A percentile compares a stretch with the other conserved stretches of the same genome.
Conservation (phyloP, 73 alveolate species). For the Paramecium primaurelia region DNA sequence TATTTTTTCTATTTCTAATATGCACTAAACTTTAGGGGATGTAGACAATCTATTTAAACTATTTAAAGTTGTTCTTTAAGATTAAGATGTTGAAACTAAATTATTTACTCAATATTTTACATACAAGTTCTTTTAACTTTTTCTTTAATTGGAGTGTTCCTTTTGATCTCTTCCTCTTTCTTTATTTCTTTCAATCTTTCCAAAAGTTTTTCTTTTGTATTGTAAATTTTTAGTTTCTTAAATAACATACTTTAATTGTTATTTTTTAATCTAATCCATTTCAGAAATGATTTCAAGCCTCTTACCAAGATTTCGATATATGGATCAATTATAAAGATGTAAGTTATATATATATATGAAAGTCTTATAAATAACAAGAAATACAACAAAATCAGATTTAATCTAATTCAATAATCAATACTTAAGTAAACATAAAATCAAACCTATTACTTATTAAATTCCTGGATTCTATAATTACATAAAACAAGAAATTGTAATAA, state of each 20-base stretch:
- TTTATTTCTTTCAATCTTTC: neutral
- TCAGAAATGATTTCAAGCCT: neutral
- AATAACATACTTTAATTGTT: neutral
- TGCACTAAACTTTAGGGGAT: neutral
- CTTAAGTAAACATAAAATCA: neutral
- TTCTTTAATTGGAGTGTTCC: neutral
- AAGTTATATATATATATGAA: neutral
- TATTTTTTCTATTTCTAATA: neutral
- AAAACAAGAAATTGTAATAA: neutral
- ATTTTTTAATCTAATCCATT: neutral
- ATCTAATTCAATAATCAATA: neutral
- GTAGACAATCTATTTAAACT: neutral
- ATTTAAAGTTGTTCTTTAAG: neutral
- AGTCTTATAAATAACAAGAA: neutral
- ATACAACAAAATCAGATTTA: neutral
- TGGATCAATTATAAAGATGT: neutral
- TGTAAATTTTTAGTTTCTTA: neutral
- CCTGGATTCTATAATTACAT: slow-evolving; percentile 17
- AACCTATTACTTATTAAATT: neutral
- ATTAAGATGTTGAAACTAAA: neutral
- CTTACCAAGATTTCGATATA: neutral
- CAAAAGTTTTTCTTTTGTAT: neutral
- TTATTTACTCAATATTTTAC: neutral
- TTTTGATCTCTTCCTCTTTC: neutral
- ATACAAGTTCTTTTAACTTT: neutral